Evolutionary conservation across 805 yeast species (phyloP), one percentile per base, ranked within the genome.

Genomic region (Candida vartiovaarae): DNA sequence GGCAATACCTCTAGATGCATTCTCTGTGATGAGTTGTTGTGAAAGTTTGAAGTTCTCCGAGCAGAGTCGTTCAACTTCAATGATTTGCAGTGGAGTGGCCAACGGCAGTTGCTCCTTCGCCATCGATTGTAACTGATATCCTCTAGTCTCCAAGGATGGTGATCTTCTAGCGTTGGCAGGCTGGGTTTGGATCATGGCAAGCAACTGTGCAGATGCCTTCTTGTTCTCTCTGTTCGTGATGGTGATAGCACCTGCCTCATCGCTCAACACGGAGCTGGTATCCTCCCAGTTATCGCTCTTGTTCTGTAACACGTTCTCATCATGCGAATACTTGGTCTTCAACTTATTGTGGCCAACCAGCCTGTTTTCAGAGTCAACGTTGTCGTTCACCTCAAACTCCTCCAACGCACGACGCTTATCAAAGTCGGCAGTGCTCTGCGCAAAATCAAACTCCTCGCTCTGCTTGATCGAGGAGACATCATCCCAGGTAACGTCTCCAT

Each of bases 331-430:
- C 44, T 83, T 85, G 27, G 68, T 67, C 51, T 63, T 57, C 37
- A 38, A 38, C 42, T 76, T 81, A 57, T 89, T 89, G 59, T 82
- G 85, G 3, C 88, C 80, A 5, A 85, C 95, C 38, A 87, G 69
- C 51, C 95, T 71, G 36, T 75, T 70, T 10, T 71, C 67, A 2
- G 82, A 81, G 34, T 72, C 76, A 15, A 78, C 70, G 20, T 68
- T 72, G 57, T 89, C 96, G 42, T 70, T 65, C 48, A 71, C 71
- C 40, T 78, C 78, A 55, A 90, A 74, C 57, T 87, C 88, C 39
- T 83, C 84, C 61, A 90, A 84, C 4, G 89, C 91, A 5, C 80
- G 71, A 46, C 72, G 68, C 61, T 90, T 90, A 61, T 90, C 93
- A 56, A 90, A 90, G 69, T 80, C 78, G 25, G 82, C 82, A 49